Evolutionary conservation across 1,284 basidiomycete species (phyloP).

Genomic region (Takashimella koratensis): DNA sequence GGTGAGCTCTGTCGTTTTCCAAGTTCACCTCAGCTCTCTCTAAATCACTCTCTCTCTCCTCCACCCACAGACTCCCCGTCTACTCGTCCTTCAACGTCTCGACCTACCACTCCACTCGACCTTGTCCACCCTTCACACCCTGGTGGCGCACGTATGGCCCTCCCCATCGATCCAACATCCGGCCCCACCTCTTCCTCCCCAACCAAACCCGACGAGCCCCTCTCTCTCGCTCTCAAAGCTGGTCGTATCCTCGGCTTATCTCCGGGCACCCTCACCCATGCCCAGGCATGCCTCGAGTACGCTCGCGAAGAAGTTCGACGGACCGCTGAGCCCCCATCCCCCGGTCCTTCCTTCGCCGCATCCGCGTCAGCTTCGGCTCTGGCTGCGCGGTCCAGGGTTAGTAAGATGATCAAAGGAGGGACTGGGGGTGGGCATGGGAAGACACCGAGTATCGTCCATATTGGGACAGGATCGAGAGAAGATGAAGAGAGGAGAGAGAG

Average conservation of each 20-base stretch:
- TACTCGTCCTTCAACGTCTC: conserved; percentile 24
- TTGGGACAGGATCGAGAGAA: conserved; percentile 25
- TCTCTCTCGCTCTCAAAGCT: conserved; percentile 31
- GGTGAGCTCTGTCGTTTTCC: conserved; percentile 21
- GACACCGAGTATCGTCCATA: conserved; percentile 18
- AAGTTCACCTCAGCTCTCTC: background rate
- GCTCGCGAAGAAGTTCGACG: conserved; percentile 32
- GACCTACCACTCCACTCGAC: conserved; percentile 29
- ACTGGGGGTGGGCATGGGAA: conserved; percentile 22
- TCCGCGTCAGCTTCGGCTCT: background rate
- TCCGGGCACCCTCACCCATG: conserved; percentile 33
- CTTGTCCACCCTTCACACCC: background rate
- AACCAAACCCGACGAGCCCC: conserved; percentile 7
- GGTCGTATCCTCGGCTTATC: conserved; percentile 32
- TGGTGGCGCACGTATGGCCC: too few species aligned
- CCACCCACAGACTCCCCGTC: conserved; percentile 30
- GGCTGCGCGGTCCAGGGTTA: too few species aligned
- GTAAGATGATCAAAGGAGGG: conserved; percentile 1
- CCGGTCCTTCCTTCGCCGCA: background rate
- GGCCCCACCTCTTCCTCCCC: conserved; percentile 2
- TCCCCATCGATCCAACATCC: too few species aligned
- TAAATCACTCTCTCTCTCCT: background rate
- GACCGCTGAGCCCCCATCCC: conserved; percentile 5
- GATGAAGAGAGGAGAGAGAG: conserved; percentile 30
- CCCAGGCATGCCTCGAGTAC: conserved; percentile 29